Conservation (phyloP, 352 stramenopile species). For the Pythium volutum region DNA sequence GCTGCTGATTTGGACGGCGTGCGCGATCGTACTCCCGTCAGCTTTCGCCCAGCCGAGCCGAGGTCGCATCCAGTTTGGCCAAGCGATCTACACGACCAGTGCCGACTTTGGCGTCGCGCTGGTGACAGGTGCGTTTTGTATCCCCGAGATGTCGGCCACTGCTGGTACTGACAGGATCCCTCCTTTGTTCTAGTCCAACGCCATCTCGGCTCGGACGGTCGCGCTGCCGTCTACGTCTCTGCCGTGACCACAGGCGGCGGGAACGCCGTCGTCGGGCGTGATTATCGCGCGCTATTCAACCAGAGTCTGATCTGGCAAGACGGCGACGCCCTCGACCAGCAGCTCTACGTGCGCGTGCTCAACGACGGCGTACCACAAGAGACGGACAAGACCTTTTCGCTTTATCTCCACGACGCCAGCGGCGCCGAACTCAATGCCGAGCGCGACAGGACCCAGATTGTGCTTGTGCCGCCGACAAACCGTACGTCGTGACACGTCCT, state of each 20-base stretch:
- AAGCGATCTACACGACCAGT: slow-evolving; percentile 51
- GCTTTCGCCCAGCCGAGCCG: slow-evolving; percentile 9
- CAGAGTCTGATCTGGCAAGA: slow-evolving; percentile 76
- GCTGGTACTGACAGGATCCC: neutral
- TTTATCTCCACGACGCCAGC: slow-evolving; percentile 56
- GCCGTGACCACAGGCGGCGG: slow-evolving; percentile 32
- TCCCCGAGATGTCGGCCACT: neutral
- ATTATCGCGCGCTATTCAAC: slow-evolving; percentile 64
- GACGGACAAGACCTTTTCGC: slow-evolving; percentile 41
- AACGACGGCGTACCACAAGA: slow-evolving; percentile 62
- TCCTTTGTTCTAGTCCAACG: slow-evolving; percentile 41
- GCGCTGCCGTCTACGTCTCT: slow-evolving; percentile 62
- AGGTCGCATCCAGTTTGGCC: slow-evolving; percentile 59
- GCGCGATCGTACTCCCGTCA: neutral
- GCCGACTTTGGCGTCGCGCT: slow-evolving; percentile 67
- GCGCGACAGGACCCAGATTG: slow-evolving; percentile 40
- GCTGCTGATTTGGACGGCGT: neutral
- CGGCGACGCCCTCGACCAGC: slow-evolving; percentile 61
- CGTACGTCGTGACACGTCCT: no score
- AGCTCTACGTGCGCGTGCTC: slow-evolving; percentile 58
- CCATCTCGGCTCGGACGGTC: slow-evolving; percentile 56
- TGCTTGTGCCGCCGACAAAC: slow-evolving; percentile 52
- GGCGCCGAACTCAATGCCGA: slow-evolving; percentile 53
- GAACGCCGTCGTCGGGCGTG: slow-evolving; percentile 44
- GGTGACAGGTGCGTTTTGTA: slow-evolving; percentile 32